Evolutionary conservation across 2,329 filamentous ascomycete genomes (phyloP).

Genomic region (Fusarium abutilonis): DNA sequence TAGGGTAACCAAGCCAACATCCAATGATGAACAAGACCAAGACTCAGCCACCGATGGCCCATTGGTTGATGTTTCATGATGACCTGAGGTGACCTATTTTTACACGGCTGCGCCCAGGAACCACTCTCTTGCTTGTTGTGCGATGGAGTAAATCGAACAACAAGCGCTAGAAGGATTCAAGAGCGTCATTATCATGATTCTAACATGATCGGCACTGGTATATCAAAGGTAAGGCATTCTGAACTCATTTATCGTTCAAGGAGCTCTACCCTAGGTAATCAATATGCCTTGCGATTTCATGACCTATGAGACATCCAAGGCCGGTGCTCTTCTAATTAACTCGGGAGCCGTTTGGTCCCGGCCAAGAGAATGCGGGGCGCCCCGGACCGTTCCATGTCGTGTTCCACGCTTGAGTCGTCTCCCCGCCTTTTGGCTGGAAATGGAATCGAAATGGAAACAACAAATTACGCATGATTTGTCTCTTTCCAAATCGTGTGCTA

Average conservation of each 20-base stretch:
- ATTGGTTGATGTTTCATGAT: constrained; percentile 32
- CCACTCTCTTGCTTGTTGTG: constrained; percentile 6
- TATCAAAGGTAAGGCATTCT: constrained; percentile 24
- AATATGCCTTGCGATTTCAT: constrained; percentile 19
- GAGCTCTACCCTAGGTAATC: not conserved
- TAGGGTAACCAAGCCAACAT: constrained; percentile 21
- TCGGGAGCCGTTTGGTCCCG: constrained; percentile 9
- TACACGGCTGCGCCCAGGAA: constrained; percentile 28
- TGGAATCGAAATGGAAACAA: constrained; percentile 7
- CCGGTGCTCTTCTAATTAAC: not conserved
- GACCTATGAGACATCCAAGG: not conserved
- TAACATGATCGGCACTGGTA: constrained; percentile 26
- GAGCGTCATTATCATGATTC: constrained; percentile 19
- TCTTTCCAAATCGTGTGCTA: constrained; percentile 22
- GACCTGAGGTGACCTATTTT: constrained; percentile 34
- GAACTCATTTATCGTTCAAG: constrained; percentile 1
- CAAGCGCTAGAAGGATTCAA: constrained; percentile 3
- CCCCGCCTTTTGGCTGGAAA: constrained; percentile 39
- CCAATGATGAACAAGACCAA: constrained; percentile 6
- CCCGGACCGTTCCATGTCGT: constrained; percentile 29
- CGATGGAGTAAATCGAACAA: not conserved
- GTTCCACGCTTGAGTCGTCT: constrained; percentile 9
- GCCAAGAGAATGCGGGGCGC: constrained; percentile 22
- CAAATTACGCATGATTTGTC: not conserved
- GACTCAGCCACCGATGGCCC: constrained; percentile 27